Conservation (phyloP, 257 asterid species). For the Perilla frutescens region DNA sequence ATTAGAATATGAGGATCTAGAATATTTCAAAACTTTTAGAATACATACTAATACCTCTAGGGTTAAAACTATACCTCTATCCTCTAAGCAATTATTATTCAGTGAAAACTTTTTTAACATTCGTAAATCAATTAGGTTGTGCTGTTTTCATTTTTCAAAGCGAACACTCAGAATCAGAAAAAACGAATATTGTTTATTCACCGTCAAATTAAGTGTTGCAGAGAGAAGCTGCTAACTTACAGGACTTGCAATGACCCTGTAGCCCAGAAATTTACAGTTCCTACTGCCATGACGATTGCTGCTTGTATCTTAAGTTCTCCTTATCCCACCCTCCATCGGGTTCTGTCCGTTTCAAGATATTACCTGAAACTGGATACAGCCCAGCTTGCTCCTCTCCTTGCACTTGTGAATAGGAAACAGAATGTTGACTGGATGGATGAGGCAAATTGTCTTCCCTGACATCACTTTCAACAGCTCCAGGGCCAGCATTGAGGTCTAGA, state of each 20-base stretch:
- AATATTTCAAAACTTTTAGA: neutral
- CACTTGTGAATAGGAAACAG: conserved; percentile 62
- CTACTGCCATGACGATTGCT: conserved; percentile 78
- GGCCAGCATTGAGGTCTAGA: conserved; percentile 83
- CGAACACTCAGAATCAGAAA: neutral
- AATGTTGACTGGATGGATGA: conserved; percentile 56
- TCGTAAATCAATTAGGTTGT: neutral
- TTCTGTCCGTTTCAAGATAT: conserved; percentile 71
- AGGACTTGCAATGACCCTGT: conserved; percentile 16
- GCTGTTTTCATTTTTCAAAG: neutral
- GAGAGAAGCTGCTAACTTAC: conserved; percentile 34
- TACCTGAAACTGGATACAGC: conserved; percentile 53
- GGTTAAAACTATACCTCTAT: too few species aligned
- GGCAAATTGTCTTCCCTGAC: conserved; percentile 56
- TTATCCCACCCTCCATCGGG: conserved; percentile 80
- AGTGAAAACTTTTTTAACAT: neutral
- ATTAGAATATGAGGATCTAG: neutral
- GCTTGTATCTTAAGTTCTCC: conserved; percentile 70
- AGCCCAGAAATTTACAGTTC: conserved; percentile 16
- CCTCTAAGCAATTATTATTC: neutral
- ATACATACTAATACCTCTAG: neutral
- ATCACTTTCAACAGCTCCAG: conserved; percentile 63
- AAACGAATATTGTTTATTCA: neutral
- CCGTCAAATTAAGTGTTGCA: conserved; percentile 1
- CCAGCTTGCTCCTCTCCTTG: conserved; percentile 65